Evolutionary conservation across 495 filamentous ascomycete species (phyloP), one percentile per base, ranked within the genome.

Genomic region (Margaritispora aquatica): DNA sequence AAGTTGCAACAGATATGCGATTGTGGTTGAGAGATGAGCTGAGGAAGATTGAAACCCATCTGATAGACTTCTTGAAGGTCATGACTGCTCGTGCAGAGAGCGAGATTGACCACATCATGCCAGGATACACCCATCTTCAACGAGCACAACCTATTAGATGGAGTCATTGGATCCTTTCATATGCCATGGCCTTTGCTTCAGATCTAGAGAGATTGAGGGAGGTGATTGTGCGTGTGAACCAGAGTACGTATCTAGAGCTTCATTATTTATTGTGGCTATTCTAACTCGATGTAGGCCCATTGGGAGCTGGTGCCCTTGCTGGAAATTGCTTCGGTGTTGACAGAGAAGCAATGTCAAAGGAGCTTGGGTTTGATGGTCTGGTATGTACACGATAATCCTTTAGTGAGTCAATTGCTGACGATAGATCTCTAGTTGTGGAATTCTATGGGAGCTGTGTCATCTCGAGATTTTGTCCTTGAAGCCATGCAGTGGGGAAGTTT

Each of bases 311-410:
- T 57, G 92, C 91, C 0, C 79, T 97, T 1, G 90, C 90, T n/a
- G 92, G 92, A 23, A 96, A 97, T 74, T 85, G 89, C 3, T 96
- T 96, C 73, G 77, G 82, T 62, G 87, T 96, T 67, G 92, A 96
- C 69, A 84, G 92, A n/a, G 85, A 89, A 55, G 84, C 85, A 52
- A 90, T 97, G 79, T 88, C 90, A 11, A 80, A 87, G 69, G 93
- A 97, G 72, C 83, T 96, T 5, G 91, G 92, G 52, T 97, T 96
- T 66, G 86, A 88, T 0, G 86, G 85, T 5, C 73, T 95, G 34
- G 36, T 59, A 26, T 34, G 54, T 20, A 41, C 31, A 44, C n/a
- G n/a, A n/a, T n/a, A n/a, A n/a, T n/a, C n/a, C n/a, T n/a, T n/a
- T n/a, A n/a, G n/a, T n/a, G n/a, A n/a, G n/a, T n/a, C n/a, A n/a